Evolutionary conservation across 495 filamentous ascomycete genomes (phyloP).

Genomic region (Rusavskia elegans): DNA sequence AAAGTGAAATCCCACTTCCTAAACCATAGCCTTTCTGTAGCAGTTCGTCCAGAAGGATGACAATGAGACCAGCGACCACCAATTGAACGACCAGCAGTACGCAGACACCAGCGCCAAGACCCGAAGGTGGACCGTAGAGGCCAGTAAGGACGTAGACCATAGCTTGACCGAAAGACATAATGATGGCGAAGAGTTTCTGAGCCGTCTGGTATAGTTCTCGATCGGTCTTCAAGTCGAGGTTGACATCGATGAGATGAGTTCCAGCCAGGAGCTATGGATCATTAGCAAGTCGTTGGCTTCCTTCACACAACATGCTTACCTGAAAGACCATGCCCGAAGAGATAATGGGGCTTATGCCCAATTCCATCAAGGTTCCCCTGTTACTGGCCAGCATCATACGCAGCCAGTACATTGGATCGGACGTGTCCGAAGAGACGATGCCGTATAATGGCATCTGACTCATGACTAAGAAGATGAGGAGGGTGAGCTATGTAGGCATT

Average conservation of each 20-base stretch:
- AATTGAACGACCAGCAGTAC: conserved; percentile 95
- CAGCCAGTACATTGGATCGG: conserved; percentile 98
- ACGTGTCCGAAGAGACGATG: conserved; percentile 91
- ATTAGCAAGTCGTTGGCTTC: conserved; percentile 13
- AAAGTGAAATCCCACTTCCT: conserved; percentile 94
- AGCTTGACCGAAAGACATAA: conserved; percentile 91
- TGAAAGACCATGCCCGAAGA: conserved; percentile 99
- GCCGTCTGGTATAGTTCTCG: conserved; percentile 99
- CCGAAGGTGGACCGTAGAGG: conserved; percentile 89
- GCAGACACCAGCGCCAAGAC: conserved; percentile 94
- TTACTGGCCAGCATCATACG: conserved; percentile 99
- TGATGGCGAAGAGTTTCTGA: conserved; percentile 98
- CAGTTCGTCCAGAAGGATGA: conserved; percentile 97
- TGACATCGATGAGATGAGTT: conserved; percentile 99
- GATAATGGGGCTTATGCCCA: conserved; percentile 98
- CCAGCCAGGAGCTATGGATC: conserved; percentile 64
- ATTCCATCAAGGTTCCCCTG: conserved; percentile 93
- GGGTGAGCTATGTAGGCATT: conserved; percentile 46
- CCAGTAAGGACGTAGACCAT: conserved; percentile 86
- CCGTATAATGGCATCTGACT: conserved; percentile 97
- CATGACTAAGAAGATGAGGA: conserved; percentile 99
- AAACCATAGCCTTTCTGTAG: conserved; percentile 99
- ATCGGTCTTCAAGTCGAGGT: conserved; percentile 97
- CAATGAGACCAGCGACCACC: conserved; percentile 89
- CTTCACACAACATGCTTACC: conserved; percentile 21